Evolutionary conservation across 345 rosid genomes (phyloP).

Genomic region (Draba incana): DNA sequence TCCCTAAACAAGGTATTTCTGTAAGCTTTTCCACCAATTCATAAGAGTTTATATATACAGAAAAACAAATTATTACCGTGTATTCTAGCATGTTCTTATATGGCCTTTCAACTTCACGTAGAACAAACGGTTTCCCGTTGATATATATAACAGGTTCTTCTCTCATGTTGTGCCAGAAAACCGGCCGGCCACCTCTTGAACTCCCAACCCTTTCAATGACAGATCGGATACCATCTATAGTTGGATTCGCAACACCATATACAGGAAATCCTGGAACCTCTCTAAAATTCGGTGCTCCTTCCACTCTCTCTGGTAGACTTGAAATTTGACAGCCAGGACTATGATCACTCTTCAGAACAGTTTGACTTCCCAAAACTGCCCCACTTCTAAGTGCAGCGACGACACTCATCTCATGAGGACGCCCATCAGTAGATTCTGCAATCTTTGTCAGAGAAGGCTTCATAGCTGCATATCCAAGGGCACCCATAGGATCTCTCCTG

Average conservation of each 20-base stretch:
- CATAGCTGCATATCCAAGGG: constrained; percentile 73
- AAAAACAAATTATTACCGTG: constrained; percentile 55
- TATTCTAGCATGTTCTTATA: constrained; percentile 95
- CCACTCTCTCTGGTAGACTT: constrained; percentile 85
- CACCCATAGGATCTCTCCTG: constrained; percentile 99
- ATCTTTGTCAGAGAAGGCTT: constrained; percentile 77
- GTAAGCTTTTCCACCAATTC: constrained; percentile 31
- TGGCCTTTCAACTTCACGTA: constrained; percentile 97
- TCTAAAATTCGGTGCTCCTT: constrained; percentile 98
- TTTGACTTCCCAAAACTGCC: constrained; percentile 95
- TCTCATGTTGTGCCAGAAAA: constrained; percentile 98
- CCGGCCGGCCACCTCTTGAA: constrained; percentile 72
- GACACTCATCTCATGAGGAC: constrained; percentile 85
- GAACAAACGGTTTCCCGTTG: constrained; percentile 95
- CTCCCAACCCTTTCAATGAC: constrained; percentile 87
- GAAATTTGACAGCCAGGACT: constrained; percentile 91
- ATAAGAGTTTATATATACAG: neutral
- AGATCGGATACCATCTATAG: constrained; percentile 84
- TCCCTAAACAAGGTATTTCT: constrained; percentile 54
- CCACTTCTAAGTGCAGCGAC: constrained; percentile 94
- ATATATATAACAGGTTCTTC: constrained; percentile 99
- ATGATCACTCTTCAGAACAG: constrained; percentile 97
- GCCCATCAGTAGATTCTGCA: constrained; percentile 81
- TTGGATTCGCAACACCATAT: constrained; percentile 99
- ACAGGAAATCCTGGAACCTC: constrained; percentile 97